Conservation (phyloP, 768 basidiomycete species). For the Boletus eberwhitei region DNA sequence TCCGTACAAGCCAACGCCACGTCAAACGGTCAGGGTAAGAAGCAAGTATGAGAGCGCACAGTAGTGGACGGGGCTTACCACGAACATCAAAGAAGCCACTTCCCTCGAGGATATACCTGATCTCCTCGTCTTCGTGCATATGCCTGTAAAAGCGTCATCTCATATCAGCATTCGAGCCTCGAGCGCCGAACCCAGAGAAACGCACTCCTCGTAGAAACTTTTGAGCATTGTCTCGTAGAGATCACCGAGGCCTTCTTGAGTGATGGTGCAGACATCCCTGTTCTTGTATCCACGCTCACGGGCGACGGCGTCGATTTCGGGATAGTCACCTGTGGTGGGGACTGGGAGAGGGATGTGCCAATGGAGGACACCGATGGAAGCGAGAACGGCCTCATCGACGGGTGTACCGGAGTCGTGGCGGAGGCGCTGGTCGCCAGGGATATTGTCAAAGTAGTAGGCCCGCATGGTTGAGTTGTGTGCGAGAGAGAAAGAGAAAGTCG, state of each 20-base stretch:
- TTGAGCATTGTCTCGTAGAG: slow-evolving; percentile 80
- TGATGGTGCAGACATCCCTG: slow-evolving; percentile 74
- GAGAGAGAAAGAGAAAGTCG: no score
- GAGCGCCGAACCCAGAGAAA: not conserved
- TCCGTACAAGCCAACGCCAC: not conserved
- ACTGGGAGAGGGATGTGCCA: slow-evolving; percentile 64
- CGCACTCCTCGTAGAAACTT: slow-evolving; percentile 80
- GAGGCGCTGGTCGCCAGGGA: slow-evolving; percentile 76
- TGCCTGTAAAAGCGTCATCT: slow-evolving; percentile 47
- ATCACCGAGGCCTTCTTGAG: slow-evolving; percentile 76
- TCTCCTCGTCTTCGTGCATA: slow-evolving; percentile 96
- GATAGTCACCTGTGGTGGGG: slow-evolving; percentile 34
- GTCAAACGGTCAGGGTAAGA: not conserved
- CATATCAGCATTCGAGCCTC: not conserved
- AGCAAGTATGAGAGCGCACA: not conserved
- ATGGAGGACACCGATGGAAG: slow-evolving; percentile 58
- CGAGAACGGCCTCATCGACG: slow-evolving; percentile 49
- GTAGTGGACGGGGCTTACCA: slow-evolving; percentile 44
- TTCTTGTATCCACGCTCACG: slow-evolving; percentile 76
- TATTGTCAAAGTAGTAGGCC: slow-evolving; percentile 73
- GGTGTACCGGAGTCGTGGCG: slow-evolving; percentile 69
- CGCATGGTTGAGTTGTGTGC: slow-evolving; percentile 60
- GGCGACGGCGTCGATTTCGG: slow-evolving; percentile 60
- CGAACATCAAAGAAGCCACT: slow-evolving; percentile 91
- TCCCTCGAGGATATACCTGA: slow-evolving; percentile 83